Evolutionary conservation across 371 early-diverging fungal species (phyloP), one percentile per base, ranked within the genome.

Genomic region (Entomophthora muscae): DNA sequence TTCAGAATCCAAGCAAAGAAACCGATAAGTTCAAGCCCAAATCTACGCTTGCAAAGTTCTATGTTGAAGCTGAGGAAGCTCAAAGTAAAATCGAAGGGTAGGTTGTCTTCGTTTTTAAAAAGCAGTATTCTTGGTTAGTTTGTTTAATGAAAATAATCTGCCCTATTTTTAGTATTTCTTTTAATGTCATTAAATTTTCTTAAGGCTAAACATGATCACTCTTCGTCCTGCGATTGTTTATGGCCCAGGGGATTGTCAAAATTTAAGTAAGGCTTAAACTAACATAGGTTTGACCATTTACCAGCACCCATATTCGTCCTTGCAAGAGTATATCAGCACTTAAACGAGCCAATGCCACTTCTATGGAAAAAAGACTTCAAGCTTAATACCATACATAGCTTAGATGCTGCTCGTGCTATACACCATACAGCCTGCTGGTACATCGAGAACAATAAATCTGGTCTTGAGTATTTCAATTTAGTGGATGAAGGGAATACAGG

Each of bases 341-440:
- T 85, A 23, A 74, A 81, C 32, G 87, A 88, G 66, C 84, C 88
- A 68, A 91, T 96, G 94, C 88, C 88, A 54, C 75, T 90, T 23
- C 75, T 94, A 54, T 94, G 95, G 94, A 87, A 86, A 13, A 86
- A 86, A 62, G 91, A 89, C 64, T 72, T 92, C 53, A 85, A 83
- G 68, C 77, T 94, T 66, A 91, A 90, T 71, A 93, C 95, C 0
- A 93, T 96, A 3, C 96, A 96, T 74, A 93, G 91, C 1, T 32
- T 69, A 0, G 96, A 96, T 70, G 90, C 92, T 1, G 81, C 78
- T 0, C 75, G 83, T 2, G 92, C 91, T 1, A 75, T 86, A 52
- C 84, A 90, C 83, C 78, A 81, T 51, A 71, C 83, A 59, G 79
- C 76, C 58, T 75, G 67, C 65, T 86, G 77, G 84, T 79, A 78